Conservation (phyloP, 75 land plant species). For the Selaginella tamariscina region DNA sequence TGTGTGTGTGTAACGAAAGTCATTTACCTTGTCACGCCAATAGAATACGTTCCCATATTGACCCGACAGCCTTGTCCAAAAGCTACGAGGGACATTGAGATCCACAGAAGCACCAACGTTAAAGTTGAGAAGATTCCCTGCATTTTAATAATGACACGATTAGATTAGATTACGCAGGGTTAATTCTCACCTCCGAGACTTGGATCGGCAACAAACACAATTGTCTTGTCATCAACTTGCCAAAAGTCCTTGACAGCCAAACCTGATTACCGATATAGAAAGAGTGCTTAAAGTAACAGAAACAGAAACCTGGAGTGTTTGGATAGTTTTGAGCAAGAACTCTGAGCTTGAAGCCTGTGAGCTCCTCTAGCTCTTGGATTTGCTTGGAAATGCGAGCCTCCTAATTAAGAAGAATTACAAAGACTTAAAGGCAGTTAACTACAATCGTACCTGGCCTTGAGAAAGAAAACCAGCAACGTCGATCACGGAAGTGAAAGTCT, state of each 20-base stretch:
- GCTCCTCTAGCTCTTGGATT: slow-evolving; percentile 49
- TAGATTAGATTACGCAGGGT: background rate
- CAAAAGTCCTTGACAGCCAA: slow-evolving; percentile 84
- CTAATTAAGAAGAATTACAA: slow-evolving; percentile 22
- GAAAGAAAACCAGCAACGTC: slow-evolving; percentile 98
- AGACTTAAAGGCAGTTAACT: background rate
- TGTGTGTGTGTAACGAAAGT: background rate
- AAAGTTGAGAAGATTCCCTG: slow-evolving; percentile 90
- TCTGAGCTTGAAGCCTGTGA: slow-evolving; percentile 72
- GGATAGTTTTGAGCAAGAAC: slow-evolving; percentile 95
- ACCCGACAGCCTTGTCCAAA: slow-evolving; percentile 90
- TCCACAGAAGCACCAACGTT: slow-evolving; percentile 87
- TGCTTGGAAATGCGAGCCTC: slow-evolving; percentile 49
- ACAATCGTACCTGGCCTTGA: slow-evolving; percentile 56
- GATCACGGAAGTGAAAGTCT: slow-evolving; percentile 80
- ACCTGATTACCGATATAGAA: slow-evolving; percentile 34
- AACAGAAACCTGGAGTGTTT: slow-evolving; percentile 66
- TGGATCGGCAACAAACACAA: slow-evolving; percentile 99
- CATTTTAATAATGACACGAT: background rate
- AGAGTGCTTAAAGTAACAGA: slow-evolving; percentile 8
- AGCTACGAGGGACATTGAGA: slow-evolving; percentile 74
- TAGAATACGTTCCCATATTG: slow-evolving; percentile 94
- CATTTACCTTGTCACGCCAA: slow-evolving; percentile 87
- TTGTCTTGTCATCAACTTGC: slow-evolving; percentile 92
- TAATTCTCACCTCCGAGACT: slow-evolving; percentile 43